Conservation (phyloP, 2,329 filamentous ascomycete species). For the Nemania abortiva region DNA sequence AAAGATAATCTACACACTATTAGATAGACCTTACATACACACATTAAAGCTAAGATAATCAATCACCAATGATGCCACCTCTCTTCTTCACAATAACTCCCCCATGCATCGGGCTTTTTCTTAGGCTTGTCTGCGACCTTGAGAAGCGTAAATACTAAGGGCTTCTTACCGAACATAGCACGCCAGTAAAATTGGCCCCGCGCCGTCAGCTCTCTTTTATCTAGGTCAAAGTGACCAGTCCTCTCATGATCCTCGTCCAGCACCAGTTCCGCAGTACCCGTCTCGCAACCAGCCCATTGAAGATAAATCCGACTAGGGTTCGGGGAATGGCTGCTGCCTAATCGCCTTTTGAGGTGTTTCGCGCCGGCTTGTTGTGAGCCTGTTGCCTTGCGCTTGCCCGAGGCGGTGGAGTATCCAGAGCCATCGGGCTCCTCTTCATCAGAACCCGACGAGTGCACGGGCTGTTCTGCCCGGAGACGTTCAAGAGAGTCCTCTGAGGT, state of each 20-base stretch:
- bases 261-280: constrained; percentile 6
- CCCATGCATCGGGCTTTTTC: constrained; percentile 21
- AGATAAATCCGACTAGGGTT: constrained; percentile 26
- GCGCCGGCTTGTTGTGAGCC: not conserved
- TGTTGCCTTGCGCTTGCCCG: constrained; percentile 25
- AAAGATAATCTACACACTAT: too few relatives aligned
- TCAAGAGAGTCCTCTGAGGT: constrained; percentile 27
- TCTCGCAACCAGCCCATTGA: constrained; percentile 29
- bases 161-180: not conserved
- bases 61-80: constrained; percentile 29
- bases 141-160: constrained; percentile 31
- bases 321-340: not conserved
- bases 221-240: constrained; percentile 28
- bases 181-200: constrained; percentile 17
- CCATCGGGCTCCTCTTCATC: constrained; percentile 10
- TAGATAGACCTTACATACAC: too few relatives aligned
- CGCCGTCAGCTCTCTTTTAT: constrained; percentile 30
- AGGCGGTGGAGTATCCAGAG: not conserved
- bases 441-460: constrained; percentile 7
- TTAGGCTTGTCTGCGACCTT: constrained; percentile 27
- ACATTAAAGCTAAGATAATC: too few relatives aligned
- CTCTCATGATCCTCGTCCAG: constrained; percentile 27
- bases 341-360: constrained; percentile 25
- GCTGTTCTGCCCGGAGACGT: constrained; percentile 27
- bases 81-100: constrained; percentile 28